Evolutionary conservation across 305 asterid species (phyloP).

Genomic region (Caryopteris hybrid): DNA sequence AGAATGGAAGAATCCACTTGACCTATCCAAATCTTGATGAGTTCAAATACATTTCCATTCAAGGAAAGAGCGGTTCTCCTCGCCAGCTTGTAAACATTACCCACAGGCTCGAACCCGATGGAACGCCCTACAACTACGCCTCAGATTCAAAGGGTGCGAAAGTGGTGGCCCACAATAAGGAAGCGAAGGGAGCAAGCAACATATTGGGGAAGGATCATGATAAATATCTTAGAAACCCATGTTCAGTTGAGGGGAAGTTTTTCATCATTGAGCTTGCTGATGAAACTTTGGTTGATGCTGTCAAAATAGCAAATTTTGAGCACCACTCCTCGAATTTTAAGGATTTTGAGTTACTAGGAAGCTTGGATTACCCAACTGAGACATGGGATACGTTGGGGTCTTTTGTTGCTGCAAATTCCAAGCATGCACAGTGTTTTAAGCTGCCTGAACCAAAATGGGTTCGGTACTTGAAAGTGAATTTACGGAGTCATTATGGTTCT

Average conservation of each 20-base stretch:
- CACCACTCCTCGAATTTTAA: slow-evolving; percentile 87
- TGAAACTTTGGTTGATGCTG: slow-evolving; percentile 83
- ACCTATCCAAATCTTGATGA: slow-evolving; percentile 76
- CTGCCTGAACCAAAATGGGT: slow-evolving; percentile 90
- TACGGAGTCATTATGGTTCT: slow-evolving; percentile 83
- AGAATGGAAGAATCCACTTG: slow-evolving; percentile 44
- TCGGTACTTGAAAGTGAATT: slow-evolving; percentile 75
- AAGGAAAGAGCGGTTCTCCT: slow-evolving; percentile 42
- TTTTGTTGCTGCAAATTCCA: slow-evolving; percentile 76
- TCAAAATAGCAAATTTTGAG: slow-evolving; percentile 89
- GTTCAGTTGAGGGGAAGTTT: slow-evolving; percentile 70
- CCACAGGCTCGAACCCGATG: slow-evolving; percentile 89
- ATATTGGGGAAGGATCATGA: slow-evolving; percentile 82
- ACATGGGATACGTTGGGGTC: slow-evolving; percentile 69
- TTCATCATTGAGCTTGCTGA: slow-evolving; percentile 80
- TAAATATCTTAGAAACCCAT: slow-evolving; percentile 84
- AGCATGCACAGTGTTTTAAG: slow-evolving; percentile 81
- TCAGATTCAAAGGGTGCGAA: slow-evolving; percentile 92
- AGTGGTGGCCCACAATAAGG: slow-evolving; percentile 84
- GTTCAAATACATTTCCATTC: slow-evolving; percentile 58
- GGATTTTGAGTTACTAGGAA: slow-evolving; percentile 76
- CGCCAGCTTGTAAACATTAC: slow-evolving; percentile 58
- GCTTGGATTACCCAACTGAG: slow-evolving; percentile 76
- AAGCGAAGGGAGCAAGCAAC: slow-evolving; percentile 84
- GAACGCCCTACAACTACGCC: slow-evolving; percentile 87